phyloP scores from a whole-genome alignment of 139 green algal species.

The Edaphochlamys debaryana region DNA sequence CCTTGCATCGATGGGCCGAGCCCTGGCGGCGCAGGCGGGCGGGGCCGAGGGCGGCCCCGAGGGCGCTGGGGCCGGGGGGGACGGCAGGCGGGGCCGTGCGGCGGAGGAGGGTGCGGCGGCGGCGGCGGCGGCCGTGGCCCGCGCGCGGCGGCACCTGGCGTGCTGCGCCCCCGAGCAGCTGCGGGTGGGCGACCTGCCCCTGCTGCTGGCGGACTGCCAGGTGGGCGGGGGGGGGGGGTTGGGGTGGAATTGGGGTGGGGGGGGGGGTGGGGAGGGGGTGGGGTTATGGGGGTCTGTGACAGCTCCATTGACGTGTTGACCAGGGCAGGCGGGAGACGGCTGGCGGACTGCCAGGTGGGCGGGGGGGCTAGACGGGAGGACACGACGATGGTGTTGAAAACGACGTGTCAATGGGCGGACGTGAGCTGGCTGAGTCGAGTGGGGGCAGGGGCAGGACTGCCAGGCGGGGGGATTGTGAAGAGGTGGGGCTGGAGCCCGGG shows the following conservation, averaged over 20 bases:
- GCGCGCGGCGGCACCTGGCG: slow-evolving; percentile 43
- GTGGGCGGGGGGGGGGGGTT: not conserved
- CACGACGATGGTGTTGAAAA: no score
- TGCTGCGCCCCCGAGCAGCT: not conserved
- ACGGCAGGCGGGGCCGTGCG: no score
- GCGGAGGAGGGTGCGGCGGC: not conserved
- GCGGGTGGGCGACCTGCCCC: slow-evolving; percentile 22
- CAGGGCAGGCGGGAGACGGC: not conserved
- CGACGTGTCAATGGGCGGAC: no score
- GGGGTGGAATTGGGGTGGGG: not conserved
- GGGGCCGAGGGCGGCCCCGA: not conserved
- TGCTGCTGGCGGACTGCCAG: slow-evolving; percentile 48
- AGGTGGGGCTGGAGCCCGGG: no score
- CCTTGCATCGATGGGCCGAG: slow-evolving; percentile 18
- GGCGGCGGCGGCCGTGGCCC: slow-evolving; percentile 20
- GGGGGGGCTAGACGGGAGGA: no score
- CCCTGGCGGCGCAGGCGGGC: slow-evolving; percentile 17
- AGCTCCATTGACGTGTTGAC: not conserved
- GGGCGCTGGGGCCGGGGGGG: no score
- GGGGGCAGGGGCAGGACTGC: no score
- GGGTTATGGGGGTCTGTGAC: not conserved
- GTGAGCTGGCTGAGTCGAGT: no score
- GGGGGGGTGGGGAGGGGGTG: not conserved
- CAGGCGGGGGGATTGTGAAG: no score
- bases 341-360: not conserved